Base-by-base conservation (phyloP, 768 basidiomycete genomes). In the Kwoniella botswanensis region DNA sequence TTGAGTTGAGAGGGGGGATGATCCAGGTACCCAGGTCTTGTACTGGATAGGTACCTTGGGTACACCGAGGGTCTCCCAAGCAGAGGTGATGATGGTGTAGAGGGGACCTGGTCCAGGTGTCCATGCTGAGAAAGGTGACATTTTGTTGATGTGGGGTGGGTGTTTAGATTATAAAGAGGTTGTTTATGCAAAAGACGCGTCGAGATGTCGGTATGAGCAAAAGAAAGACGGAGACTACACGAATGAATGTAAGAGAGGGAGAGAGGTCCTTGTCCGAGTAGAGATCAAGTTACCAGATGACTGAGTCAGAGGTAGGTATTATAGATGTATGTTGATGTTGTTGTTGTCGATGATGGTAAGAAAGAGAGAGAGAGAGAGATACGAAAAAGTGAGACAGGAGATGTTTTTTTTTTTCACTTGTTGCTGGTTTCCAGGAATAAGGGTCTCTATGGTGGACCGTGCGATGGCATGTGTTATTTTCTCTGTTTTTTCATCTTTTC, bases 1-100 rank as follows among this genome's bases (percentile, higher is more conserved):
- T 57, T 84, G 76, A 3, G 93, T 96, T 41, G 92, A 93, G 67
- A 98, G 83, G 13, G 94, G 94, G 0, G 93, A 91, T 74, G 86
- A 83, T 60, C 92, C 93, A 35, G 86, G 86, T 73, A 92, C 87
- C 87, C 91, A 95, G 59, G 85, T 86, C 60, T 82, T 83, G 60
- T 86, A 82, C 72, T 85, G 72, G 85, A 87, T 58, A 88, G 85
- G 80, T 17, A 75, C 78, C n/a, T 73, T 67, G 35, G 82, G 74
- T 26, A 78, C 62, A 22, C 64, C 57, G 15, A 81, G 74, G 11
- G 79, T 44, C 10, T 68, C 62, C 70, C 72, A 79, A 21, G 72
- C 72, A 17, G 50, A 44, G 58, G 72, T 81, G 71, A 81, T 43
- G 58, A 63, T 22, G 24, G 74, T 71, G 74, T 79, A 79, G 52